Conservation (phyloP, 768 basidiomycete species). For the Leucosporidium scottii region DNA sequence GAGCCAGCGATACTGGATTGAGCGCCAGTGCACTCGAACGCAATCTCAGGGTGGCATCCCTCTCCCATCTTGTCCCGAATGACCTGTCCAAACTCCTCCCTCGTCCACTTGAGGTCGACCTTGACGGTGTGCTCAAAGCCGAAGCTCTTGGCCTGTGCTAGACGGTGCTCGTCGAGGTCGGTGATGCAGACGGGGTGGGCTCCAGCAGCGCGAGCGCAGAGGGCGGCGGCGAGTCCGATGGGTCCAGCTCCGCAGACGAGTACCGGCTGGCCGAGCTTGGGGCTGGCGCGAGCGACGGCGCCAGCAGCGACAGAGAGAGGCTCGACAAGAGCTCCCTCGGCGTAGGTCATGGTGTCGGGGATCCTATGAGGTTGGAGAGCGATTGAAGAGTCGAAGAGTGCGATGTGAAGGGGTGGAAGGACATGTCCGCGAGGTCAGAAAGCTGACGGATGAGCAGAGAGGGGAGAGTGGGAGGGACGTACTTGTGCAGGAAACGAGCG, state of each 20-base stretch:
- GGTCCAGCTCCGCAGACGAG: conserved; percentile 47
- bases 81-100: conserved; percentile 20
- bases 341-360: conserved; percentile 44
- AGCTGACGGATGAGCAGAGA: no score
- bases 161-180: conserved; percentile 43
- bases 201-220: conserved; percentile 44
- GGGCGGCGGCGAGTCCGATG: conserved; percentile 45
- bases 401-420: no score
- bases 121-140: conserved; percentile 41
- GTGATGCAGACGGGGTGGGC: conserved; percentile 46
- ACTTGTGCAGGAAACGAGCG: conserved; percentile 44
- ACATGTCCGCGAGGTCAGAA: no score
- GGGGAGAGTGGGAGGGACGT: neutral
- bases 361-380: conserved; percentile 21
- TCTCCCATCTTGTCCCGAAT: conserved; percentile 33
- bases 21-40: conserved; percentile 45
- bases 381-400: neutral
- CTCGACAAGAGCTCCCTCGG: conserved; percentile 45
- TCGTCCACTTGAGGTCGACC: conserved; percentile 38
- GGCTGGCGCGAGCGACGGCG: conserved; percentile 42
- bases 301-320: conserved; percentile 45
- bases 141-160: conserved; percentile 43
- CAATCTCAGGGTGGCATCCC: conserved; percentile 34
- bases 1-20: conserved; percentile 32
- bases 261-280: conserved; percentile 44